A percentile compares a stretch with the other conserved stretches of the same genome.
Evolutionary conservation across 2,329 filamentous ascomycete genomes (phyloP).

Genomic region (Ceratocystis ficicola): DNA sequence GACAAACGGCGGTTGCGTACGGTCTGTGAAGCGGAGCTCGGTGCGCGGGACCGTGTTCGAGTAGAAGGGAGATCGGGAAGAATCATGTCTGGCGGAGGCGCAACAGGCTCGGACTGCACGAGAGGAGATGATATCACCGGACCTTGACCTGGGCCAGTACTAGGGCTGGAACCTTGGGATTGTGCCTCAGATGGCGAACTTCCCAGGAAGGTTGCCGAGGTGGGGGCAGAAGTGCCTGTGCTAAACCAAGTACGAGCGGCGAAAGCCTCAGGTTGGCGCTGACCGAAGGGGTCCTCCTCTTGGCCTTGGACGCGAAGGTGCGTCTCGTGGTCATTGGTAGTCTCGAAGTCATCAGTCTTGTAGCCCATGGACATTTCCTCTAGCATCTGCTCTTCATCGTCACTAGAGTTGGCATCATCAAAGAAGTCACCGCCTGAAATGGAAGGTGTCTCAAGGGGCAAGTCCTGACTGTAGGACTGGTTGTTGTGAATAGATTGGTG

Average conservation of each 20-base stretch:
- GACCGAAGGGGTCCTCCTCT: not conserved
- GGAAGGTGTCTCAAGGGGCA: slow-evolving; percentile 12
- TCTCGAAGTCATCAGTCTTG: slow-evolving; percentile 69
- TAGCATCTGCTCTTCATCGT: slow-evolving; percentile 63
- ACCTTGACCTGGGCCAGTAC: not conserved
- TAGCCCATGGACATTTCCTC: slow-evolving; percentile 84
- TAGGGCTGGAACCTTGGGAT: not conserved
- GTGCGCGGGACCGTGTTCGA: slow-evolving; percentile 15
- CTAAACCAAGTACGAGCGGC: slow-evolving; percentile 20
- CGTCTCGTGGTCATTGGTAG: slow-evolving; percentile 29
- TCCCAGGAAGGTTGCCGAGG: slow-evolving; percentile 17
- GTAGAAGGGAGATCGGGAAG: slow-evolving; percentile 8
- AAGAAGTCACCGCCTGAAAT: slow-evolving; percentile 33
- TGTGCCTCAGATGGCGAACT: slow-evolving; percentile 7
- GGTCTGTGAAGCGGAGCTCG: slow-evolving; percentile 29
- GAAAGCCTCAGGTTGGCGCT: not conserved
- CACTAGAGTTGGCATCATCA: slow-evolving; percentile 52
- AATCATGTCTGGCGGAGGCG: slow-evolving; percentile 7
- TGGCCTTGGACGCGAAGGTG: not conserved
- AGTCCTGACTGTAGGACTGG: not conserved
- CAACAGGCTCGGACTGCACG: not conserved
- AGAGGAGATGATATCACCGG: not conserved
- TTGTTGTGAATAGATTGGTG: not conserved
- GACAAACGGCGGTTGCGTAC: slow-evolving; percentile 70
- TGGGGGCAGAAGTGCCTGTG: slow-evolving; percentile 17